These are phyloP conservation scores for Penicillium paneum DNA, from an alignment of 2,329 filamentous ascomycete species.

Conservation along the genomic window DNA sequence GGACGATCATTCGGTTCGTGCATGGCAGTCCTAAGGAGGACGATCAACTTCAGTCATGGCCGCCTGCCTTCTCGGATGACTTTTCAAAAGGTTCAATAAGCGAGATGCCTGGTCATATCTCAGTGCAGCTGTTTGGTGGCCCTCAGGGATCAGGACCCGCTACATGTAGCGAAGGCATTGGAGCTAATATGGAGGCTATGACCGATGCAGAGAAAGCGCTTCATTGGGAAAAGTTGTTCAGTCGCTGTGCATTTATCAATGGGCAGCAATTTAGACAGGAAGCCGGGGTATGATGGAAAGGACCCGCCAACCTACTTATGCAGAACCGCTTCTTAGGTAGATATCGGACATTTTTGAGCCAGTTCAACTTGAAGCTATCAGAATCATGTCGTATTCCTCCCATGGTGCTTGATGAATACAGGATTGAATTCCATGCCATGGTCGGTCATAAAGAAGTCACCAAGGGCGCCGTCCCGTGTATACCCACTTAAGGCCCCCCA, in stretches of 20 bases:
- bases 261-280: neutral
- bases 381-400: too few species aligned
- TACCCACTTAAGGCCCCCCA: conserved; percentile 20
- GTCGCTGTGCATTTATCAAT: neutral
- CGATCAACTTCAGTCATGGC: neutral
- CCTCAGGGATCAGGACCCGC: neutral
- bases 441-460: too few species aligned
- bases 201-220: neutral
- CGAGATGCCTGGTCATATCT: neutral
- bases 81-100: neutral
- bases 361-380: too few species aligned
- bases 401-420: too few species aligned
- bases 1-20: neutral
- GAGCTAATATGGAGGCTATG: neutral
- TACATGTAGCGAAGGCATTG: neutral
- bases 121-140: neutral
- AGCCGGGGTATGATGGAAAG: neutral
- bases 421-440: too few species aligned
- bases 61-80: neutral
- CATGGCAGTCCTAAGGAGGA: neutral
- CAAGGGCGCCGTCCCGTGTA: too few species aligned
- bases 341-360: too few species aligned
- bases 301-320: too few species aligned
- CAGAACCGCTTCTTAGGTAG: too few species aligned
- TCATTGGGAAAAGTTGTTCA: neutral